Percentiles rank a stretch among this genome's conserved stretches.
Evolutionary conservation across 2,329 filamentous ascomycete species (phyloP).

Genomic region (Aspergillus flavus): DNA sequence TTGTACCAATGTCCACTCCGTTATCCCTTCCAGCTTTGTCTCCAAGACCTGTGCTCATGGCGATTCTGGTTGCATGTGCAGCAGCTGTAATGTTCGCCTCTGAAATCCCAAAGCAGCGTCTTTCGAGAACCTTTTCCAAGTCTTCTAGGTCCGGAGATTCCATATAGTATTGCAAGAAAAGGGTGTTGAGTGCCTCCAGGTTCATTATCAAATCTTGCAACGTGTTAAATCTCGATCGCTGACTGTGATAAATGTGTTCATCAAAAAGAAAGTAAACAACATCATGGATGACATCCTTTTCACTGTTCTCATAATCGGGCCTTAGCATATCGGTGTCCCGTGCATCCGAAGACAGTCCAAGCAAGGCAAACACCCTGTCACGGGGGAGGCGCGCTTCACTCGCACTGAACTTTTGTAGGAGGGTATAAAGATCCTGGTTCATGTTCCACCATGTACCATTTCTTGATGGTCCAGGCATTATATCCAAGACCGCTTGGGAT

Average conservation of each 20-base stretch:
- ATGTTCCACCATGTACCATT: not conserved
- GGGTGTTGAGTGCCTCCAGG: rapidly evolving
- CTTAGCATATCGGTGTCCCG: not conserved
- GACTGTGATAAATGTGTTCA: not conserved
- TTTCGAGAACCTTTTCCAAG: too few species aligned
- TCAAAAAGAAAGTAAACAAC: not conserved
- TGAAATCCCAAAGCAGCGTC: too few species aligned
- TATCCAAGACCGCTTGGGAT: not conserved
- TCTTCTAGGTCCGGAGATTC: rapidly evolving
- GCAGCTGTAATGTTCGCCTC: too few species aligned
- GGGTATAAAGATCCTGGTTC: not conserved
- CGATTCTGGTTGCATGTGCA: too few species aligned
- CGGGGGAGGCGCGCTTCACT: not conserved
- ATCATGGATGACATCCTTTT: rapidly evolving
- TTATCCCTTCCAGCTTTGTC: too few species aligned
- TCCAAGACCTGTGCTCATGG: too few species aligned
- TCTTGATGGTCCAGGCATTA: not conserved
- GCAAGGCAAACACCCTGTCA: not conserved
- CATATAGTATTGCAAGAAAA: not conserved
- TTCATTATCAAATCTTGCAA: not conserved
- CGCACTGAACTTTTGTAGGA: not conserved
- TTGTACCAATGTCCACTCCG: too few species aligned
- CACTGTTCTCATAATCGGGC: not conserved
- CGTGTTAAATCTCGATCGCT: not conserved
- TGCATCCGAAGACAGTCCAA: not conserved